A percentile compares a stretch with the other conserved stretches of the same genome.
phyloP scores from a whole-genome alignment of 495 filamentous ascomycete genomes.

The Diplogelasinospora grovesii region DNA sequence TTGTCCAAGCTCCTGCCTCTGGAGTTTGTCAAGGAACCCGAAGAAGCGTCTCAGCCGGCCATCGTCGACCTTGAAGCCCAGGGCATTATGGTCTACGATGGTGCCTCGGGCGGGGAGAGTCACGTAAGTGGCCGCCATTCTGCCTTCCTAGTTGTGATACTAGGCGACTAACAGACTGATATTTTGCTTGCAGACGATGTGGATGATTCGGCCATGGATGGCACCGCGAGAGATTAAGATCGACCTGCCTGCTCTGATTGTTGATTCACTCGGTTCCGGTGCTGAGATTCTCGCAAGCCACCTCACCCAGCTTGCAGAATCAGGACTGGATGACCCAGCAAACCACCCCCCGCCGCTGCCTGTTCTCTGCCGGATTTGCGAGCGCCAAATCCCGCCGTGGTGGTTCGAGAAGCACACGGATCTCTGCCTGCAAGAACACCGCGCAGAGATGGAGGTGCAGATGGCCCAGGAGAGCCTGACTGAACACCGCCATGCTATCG shows the following conservation, averaged over 20 bases:
- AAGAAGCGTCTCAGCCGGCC: slow-evolving; percentile 38
- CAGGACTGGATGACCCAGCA: slow-evolving; percentile 70
- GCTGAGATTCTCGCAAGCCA: slow-evolving; percentile 93
- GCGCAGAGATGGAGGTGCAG: slow-evolving; percentile 95
- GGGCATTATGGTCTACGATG: slow-evolving; percentile 95
- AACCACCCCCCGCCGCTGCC: slow-evolving; percentile 81
- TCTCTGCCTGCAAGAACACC: slow-evolving; percentile 89
- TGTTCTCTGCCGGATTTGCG: slow-evolving; percentile 92
- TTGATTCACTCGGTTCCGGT: slow-evolving; percentile 88
- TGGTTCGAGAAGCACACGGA: slow-evolving; percentile 99
- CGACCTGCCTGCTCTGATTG: slow-evolving; percentile 82
- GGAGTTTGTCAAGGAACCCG: slow-evolving; percentile 40
- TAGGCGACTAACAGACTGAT: slow-evolving; percentile 16
- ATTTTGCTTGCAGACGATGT: slow-evolving; percentile 71
- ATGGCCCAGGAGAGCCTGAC: slow-evolving; percentile 85
- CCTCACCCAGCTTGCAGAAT: slow-evolving; percentile 81
- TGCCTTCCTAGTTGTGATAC: background rate
- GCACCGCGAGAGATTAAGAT: slow-evolving; percentile 88
- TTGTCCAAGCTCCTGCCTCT: slow-evolving; percentile 57
- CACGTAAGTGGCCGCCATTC: slow-evolving; percentile 78
- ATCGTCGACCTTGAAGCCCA: slow-evolving; percentile 84
- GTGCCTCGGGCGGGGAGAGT: slow-evolving; percentile 74
- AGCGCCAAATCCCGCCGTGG: slow-evolving; percentile 97
- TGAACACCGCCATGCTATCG: slow-evolving; percentile 94
- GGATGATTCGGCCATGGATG: slow-evolving; percentile 95